Percentiles rank a stretch among this genome's conserved stretches.
Conservation (phyloP, 192 early-diverging fungal genomes). For the Cetraspora pellucida region DNA sequence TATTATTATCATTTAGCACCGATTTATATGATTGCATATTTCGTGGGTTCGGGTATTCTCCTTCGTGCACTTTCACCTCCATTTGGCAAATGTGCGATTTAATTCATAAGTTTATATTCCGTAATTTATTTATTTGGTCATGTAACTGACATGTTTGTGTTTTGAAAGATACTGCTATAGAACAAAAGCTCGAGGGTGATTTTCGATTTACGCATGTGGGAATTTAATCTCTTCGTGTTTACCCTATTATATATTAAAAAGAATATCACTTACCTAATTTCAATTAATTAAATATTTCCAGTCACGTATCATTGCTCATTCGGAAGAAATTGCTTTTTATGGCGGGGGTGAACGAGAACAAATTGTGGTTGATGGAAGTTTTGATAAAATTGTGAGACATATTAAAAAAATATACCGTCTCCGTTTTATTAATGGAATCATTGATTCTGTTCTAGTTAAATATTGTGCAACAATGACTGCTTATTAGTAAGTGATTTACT, state of each 20-base stretch:
- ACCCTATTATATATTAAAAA: not conserved
- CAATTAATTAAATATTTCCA: constrained; percentile 29
- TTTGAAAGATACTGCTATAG: constrained; percentile 65
- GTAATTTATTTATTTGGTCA: constrained; percentile 1
- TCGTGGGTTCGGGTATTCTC: constrained; percentile 62
- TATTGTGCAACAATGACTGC: constrained; percentile 70
- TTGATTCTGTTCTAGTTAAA: constrained; percentile 67
- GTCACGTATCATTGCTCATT: constrained; percentile 81
- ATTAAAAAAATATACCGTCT: constrained; percentile 60
- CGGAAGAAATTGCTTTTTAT: constrained; percentile 83
- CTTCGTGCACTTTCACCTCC: constrained; percentile 76
- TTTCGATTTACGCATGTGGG: constrained; percentile 77
- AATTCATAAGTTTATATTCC: not conserved
- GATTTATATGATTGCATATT: constrained; percentile 62
- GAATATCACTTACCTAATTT: not conserved
- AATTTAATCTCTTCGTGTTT: not conserved
- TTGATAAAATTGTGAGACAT: constrained; percentile 59
- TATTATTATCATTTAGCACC: constrained; percentile 44
- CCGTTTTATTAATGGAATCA: constrained; percentile 64
- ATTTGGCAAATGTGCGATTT: constrained; percentile 68
- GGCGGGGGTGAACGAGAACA: constrained; percentile 69
- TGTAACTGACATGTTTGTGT: not conserved
- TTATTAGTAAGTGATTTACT: constrained; percentile 54
- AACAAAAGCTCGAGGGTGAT: constrained; percentile 78
- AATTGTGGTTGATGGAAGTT: constrained; percentile 65